These are phyloP conservation scores for Saccharomycopsis capsularis DNA, from an alignment of 805 yeast species.

Conservation along the genomic window DNA sequence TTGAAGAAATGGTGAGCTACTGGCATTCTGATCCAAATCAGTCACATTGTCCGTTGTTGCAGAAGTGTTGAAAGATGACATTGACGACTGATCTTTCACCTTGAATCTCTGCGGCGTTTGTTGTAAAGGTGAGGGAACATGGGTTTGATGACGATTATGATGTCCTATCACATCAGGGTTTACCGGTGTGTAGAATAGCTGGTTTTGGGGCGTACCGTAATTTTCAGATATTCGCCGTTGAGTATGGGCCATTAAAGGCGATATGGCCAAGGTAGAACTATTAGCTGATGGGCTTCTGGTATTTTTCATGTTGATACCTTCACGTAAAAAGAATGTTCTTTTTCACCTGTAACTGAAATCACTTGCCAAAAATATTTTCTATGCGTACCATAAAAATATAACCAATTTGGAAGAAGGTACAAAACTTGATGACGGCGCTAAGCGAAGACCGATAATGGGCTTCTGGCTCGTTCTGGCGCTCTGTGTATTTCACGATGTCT, in stretches of 20 bases:
- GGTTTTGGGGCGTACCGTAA: slow-evolving; percentile 16
- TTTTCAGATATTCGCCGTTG: slow-evolving; percentile 28
- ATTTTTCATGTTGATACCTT: not conserved
- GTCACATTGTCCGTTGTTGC: slow-evolving; percentile 5
- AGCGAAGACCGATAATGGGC: no score
- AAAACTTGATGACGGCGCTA: no score
- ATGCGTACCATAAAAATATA: no score
- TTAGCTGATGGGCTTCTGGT: slow-evolving; percentile 36
- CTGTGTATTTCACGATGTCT: no score
- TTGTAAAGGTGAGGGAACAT: slow-evolving; percentile 19
- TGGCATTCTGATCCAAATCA: slow-evolving; percentile 1
- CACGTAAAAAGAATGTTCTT: no score
- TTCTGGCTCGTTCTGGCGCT: no score
- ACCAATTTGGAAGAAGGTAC: no score
- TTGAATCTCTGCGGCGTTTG: slow-evolving; percentile 21
- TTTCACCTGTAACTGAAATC: no score
- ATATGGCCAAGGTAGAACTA: slow-evolving; percentile 65
- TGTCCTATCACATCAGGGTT: slow-evolving; percentile 6
- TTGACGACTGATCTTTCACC: slow-evolving; percentile 12
- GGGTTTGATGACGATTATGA: slow-evolving; percentile 15
- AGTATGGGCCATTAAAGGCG: slow-evolving; percentile 45
- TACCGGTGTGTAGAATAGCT: slow-evolving; percentile 13
- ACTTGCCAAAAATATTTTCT: no score
- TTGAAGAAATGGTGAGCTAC: slow-evolving; percentile 22
- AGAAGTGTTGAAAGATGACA: slow-evolving; percentile 6